Base-by-base conservation (phyloP, 179 eudicot genomes). In the Vitellaria paradoxa region DNA sequence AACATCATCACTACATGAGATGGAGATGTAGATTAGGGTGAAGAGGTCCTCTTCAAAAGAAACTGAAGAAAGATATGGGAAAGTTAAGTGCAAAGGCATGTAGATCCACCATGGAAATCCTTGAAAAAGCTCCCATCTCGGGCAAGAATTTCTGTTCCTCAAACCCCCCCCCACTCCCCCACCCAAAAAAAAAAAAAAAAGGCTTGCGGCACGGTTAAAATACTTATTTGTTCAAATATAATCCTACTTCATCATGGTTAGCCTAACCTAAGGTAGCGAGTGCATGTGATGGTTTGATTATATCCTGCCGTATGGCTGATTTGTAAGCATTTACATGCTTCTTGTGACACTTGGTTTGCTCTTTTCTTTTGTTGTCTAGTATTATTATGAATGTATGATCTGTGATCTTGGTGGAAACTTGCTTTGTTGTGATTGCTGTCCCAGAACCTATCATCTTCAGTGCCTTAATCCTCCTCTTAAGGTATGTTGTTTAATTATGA, bases 381-480 rank as follows among this genome's bases (percentile, higher is more conserved):
- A 92, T 75, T 88, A 86, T 82, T 91, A 91, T 79, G 97, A 94
- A 82, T 94, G 98, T 77, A 92, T 82, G 84, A 76, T 89, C 69
- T 94, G 98, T 84, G 94, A 92, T 86, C 88, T 91, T 84, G 94
- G 98, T 80, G 98, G 98, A 66, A 81, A 86, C 79, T 87, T 94
- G 86, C 87, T 94, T 7, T 92, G 98, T 75, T 94, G 98, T 75
- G 98, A 94, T 73, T 81, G 82, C 78, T 94, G 98, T 88, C 97
- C 97, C 71, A 86, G 92, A 70, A 90, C 92, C 10, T 94, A 94
- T 86, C 98, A 94, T 86, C 82, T 92, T 78, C 86, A 91, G 77
- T 94, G 98, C 87, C 92, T 94, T 77, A 88, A 91, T 73, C 98
- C 98, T 69, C 97, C 98, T 14, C 91, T 94, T 69, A 83, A 94